These are phyloP conservation scores for Blastobotrys attinorum DNA, from an alignment of 805 yeast genomes.

Conservation along the genomic window DNA sequence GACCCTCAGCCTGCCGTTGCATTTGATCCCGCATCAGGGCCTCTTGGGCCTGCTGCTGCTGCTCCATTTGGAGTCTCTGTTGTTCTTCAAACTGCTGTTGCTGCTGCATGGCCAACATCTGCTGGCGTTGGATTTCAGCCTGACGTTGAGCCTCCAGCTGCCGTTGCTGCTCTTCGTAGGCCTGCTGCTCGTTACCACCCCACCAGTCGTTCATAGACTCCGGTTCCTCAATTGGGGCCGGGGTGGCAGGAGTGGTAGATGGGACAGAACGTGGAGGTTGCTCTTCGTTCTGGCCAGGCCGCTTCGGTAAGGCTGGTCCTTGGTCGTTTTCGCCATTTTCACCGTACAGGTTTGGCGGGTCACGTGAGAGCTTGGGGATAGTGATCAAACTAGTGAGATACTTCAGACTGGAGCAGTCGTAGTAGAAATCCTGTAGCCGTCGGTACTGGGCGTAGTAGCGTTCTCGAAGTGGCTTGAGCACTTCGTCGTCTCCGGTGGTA, in stretches of 20 bases:
- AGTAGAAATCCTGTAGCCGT: constrained; percentile 71
- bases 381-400: constrained; percentile 74
- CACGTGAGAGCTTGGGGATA: constrained; percentile 57
- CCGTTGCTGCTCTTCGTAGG: constrained; percentile 51
- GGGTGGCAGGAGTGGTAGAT: constrained; percentile 20
- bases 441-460: constrained; percentile 65
- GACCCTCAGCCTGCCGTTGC: constrained; percentile 67
- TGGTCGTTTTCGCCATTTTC: constrained; percentile 39
- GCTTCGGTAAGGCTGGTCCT: constrained; percentile 32
- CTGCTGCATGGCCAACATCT: constrained; percentile 59
- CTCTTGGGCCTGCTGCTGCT: constrained; percentile 64
- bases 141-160: constrained; percentile 56
- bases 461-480: constrained; percentile 63
- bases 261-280: constrained; percentile 19
- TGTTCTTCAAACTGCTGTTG: constrained; percentile 68
- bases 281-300: constrained; percentile 25
- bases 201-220: constrained; percentile 37
- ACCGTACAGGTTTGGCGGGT: constrained; percentile 50
- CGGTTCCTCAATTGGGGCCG: constrained; percentile 25
- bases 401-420: constrained; percentile 80
- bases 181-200: constrained; percentile 41
- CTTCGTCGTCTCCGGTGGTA: constrained; percentile 65
- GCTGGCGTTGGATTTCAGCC: constrained; percentile 56
- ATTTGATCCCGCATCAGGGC: constrained; percentile 59
- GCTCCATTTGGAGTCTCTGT: constrained; percentile 58